These are phyloP conservation scores for Metschnikowia picachoensis DNA, from an alignment of 805 yeast genomes.

Conservation along the genomic window DNA sequence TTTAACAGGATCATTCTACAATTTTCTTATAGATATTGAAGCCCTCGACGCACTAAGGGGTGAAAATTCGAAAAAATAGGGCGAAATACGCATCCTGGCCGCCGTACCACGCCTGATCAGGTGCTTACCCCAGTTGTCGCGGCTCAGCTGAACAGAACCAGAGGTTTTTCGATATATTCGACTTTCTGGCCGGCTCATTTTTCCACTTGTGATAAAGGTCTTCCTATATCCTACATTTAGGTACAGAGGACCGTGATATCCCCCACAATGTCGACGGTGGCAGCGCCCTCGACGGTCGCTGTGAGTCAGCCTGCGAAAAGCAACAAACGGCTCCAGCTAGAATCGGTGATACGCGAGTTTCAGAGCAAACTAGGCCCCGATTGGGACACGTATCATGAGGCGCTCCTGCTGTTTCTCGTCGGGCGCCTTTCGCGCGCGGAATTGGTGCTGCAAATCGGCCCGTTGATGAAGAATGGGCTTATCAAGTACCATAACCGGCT, in stretches of 20 bases:
- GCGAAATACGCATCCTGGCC: too few relatives aligned
- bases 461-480: conserved; percentile 47
- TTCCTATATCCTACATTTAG: neutral
- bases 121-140: too few relatives aligned
- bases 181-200: too few relatives aligned
- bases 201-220: neutral
- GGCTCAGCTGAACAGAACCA: too few relatives aligned
- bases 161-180: too few relatives aligned
- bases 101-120: too few relatives aligned
- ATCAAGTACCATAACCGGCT: conserved; percentile 77
- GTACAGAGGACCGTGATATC: neutral
- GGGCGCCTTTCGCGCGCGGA: conserved; percentile 80
- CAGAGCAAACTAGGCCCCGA: conserved; percentile 67
- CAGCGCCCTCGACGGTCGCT: conserved; percentile 1
- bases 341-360: conserved; percentile 61
- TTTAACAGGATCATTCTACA: too few relatives aligned
- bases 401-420: conserved; percentile 68
- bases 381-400: conserved; percentile 85
- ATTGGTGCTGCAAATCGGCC: conserved; percentile 53
- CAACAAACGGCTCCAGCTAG: conserved; percentile 33
- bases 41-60: too few relatives aligned
- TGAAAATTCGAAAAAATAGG: neutral
- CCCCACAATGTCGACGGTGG: conserved; percentile 1
- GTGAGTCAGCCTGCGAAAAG: conserved; percentile 8
- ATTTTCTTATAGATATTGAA: too few relatives aligned